A percentile compares a stretch with the other conserved stretches of the same genome.
Evolutionary conservation across 75 land plant species (phyloP).

Genomic region (Pinus albicaulis): DNA sequence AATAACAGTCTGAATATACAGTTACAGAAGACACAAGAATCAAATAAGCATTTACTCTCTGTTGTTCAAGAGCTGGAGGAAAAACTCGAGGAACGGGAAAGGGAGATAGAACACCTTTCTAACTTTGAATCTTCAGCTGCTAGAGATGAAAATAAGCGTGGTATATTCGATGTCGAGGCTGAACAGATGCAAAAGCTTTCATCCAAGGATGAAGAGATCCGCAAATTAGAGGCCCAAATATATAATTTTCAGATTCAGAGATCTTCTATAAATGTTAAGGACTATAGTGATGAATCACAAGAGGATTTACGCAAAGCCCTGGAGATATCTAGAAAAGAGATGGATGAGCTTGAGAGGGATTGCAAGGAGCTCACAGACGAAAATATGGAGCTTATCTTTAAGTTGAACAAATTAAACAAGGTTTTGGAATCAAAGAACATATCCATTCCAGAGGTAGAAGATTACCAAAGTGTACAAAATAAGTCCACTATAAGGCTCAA

Average conservation of each 20-base stretch:
- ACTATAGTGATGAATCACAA: conserved; percentile 2
- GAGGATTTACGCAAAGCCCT: conserved; percentile 32
- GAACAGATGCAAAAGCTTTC: conserved; percentile 38
- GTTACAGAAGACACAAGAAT: conserved; percentile 55
- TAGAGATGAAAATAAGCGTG: conserved; percentile 2
- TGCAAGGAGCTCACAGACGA: conserved; percentile 80
- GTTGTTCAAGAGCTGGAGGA: conserved; percentile 34
- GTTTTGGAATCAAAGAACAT: conserved; percentile 2
- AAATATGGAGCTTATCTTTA: conserved; percentile 52
- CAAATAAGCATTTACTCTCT: conserved; percentile 21
- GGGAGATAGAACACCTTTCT: conserved; percentile 21
- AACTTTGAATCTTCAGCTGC: conserved; percentile 7
- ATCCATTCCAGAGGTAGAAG: conserved; percentile 7
- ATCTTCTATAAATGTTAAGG: neutral
- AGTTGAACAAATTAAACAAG: conserved; percentile 35
- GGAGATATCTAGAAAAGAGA: conserved; percentile 51
- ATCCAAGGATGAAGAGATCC: conserved; percentile 50
- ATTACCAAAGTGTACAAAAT: neutral
- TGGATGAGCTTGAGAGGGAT: conserved; percentile 83
- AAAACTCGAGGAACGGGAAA: conserved; percentile 28
- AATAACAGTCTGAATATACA: conserved; percentile 44
- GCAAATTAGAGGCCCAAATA: conserved; percentile 27
- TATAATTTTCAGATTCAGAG: conserved; percentile 1
- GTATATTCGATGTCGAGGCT: conserved; percentile 16
- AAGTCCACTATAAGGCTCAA: neutral